Evolutionary conservation across 257 asterid species (phyloP).

Genomic region (Solanum pimpinellifolium): DNA sequence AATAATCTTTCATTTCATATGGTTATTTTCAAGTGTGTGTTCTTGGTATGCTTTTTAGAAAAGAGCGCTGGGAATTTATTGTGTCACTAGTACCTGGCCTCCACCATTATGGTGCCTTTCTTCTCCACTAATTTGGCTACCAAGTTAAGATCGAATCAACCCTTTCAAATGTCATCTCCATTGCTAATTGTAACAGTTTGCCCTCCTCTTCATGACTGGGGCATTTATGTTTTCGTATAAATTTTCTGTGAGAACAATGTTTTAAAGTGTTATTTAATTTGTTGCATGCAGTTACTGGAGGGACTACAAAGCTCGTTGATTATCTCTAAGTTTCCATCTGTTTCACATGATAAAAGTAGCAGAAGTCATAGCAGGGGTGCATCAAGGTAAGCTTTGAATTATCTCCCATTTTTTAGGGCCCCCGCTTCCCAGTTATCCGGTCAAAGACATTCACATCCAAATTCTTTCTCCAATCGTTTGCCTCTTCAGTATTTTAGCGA

Average conservation of each 20-base stretch:
- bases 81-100: background rate
- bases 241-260: background rate
- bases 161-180: background rate
- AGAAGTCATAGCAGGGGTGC: conserved; percentile 42
- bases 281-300: conserved; percentile 65
- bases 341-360: conserved; percentile 60
- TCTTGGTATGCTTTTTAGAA: background rate
- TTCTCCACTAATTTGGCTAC: background rate
- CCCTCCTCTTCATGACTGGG: background rate
- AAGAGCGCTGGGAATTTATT: background rate
- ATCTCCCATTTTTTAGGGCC: background rate
- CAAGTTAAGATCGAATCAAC: background rate
- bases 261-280: background rate
- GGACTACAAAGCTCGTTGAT: conserved; percentile 80
- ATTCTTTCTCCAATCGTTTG: background rate
- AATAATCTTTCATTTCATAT: background rate
- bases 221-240: background rate
- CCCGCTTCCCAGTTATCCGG: background rate
- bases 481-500: background rate
- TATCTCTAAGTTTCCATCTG: conserved; percentile 52
- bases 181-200: background rate
- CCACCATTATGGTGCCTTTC: background rate
- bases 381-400: conserved; percentile 25
- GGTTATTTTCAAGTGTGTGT: background rate
- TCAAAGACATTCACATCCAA: background rate